A percentile compares a stretch with the other conserved stretches of the same genome.
These are phyloP conservation scores for Myochromella boudieri DNA, from an alignment of 768 basidiomycete genomes.

Conservation along the genomic window DNA sequence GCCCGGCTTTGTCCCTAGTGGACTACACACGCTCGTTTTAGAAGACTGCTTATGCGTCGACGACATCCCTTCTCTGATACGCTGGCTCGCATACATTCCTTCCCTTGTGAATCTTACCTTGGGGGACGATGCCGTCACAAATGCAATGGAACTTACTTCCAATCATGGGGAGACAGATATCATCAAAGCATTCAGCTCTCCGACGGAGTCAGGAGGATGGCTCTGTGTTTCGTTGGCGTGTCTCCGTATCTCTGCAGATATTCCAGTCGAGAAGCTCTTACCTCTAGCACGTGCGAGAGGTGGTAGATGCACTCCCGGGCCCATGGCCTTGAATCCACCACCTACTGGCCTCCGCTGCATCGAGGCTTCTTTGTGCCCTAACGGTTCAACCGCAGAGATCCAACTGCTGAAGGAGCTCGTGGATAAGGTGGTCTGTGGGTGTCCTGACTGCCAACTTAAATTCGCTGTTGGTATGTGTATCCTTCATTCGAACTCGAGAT, in stretches of 20 bases:
- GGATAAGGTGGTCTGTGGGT: constrained; percentile 18
- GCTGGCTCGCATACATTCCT: constrained; percentile 28
- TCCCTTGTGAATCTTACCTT: constrained; percentile 26
- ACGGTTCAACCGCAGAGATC: constrained; percentile 19
- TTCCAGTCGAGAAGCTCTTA: constrained; percentile 18
- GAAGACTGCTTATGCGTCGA: constrained; percentile 16
- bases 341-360: constrained; percentile 20
- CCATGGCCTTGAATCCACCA: not conserved
- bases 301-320: constrained; percentile 1
- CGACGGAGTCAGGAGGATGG: constrained; percentile 21
- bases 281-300: constrained; percentile 22
- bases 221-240: constrained; percentile 27
- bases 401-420: constrained; percentile 14
- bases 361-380: constrained; percentile 22
- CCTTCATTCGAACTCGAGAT: too few relatives aligned
- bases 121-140: constrained; percentile 16
- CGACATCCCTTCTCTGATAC: constrained; percentile 28
- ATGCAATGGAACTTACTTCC: constrained; percentile 4
- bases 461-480: too few relatives aligned
- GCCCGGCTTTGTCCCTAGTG: constrained; percentile 16
- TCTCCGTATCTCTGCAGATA: constrained; percentile 18
- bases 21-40: constrained; percentile 29
- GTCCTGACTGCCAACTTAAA: constrained; percentile 14
- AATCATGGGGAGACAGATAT: constrained; percentile 15
- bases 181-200: constrained; percentile 21